These are phyloP conservation scores for Lipomyces chichibuensis DNA, from an alignment of 805 yeast genomes.

Conservation along the genomic window DNA sequence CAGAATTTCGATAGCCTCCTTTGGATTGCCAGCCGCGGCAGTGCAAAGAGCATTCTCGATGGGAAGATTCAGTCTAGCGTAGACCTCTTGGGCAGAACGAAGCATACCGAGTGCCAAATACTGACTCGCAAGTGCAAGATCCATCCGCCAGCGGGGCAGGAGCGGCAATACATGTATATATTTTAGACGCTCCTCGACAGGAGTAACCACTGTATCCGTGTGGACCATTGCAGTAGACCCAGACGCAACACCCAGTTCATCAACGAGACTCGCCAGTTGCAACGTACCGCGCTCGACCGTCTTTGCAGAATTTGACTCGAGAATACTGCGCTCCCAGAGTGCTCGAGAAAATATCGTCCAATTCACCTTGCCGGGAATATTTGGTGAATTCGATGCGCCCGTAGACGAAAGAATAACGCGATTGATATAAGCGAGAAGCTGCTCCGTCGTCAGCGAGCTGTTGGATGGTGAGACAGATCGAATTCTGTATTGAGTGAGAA, in stretches of 20 bases:
- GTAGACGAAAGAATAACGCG: constrained; percentile 62
- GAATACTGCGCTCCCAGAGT: constrained; percentile 83
- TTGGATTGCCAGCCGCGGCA: constrained; percentile 69
- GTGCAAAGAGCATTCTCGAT: constrained; percentile 89
- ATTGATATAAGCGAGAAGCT: constrained; percentile 71
- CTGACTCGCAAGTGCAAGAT: constrained; percentile 79
- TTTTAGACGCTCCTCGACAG: constrained; percentile 59
- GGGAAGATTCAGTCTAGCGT: constrained; percentile 72
- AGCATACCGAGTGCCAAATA: constrained; percentile 82
- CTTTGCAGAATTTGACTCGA: constrained; percentile 78
- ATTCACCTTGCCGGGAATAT: constrained; percentile 48
- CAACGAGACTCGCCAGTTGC: constrained; percentile 89
- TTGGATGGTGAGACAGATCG: constrained; percentile 67
- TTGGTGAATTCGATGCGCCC: constrained; percentile 43
- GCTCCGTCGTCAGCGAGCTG: constrained; percentile 75
- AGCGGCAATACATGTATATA: constrained; percentile 76
- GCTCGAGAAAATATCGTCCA: constrained; percentile 82
- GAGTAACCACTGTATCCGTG: constrained; percentile 26
- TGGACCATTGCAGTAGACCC: constrained; percentile 42
- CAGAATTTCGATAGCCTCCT: constrained; percentile 65
- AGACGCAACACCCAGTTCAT: constrained; percentile 71
- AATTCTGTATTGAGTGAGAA: constrained; percentile 66
- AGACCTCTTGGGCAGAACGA: constrained; percentile 86
- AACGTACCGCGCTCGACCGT: constrained; percentile 93
- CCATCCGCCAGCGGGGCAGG: constrained; percentile 84